A percentile compares a stretch with the other conserved stretches of the same genome.
Evolutionary conservation across 257 asterid genomes (phyloP).

Genomic region (Cynanchum wilfordii): DNA sequence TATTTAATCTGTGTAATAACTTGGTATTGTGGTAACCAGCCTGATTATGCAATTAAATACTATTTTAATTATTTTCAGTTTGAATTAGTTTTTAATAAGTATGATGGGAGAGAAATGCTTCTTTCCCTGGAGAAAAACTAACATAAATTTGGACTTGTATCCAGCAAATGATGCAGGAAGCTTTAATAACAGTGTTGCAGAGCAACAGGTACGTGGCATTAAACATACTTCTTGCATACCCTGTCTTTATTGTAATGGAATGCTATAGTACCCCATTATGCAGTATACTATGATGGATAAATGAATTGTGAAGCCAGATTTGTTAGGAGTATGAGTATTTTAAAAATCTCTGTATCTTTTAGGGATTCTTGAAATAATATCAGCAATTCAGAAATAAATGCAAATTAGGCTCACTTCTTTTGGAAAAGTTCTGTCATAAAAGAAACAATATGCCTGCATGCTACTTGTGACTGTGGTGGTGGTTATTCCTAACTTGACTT

Average conservation of each 20-base stretch:
- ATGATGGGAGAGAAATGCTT: background rate
- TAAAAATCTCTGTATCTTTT: background rate
- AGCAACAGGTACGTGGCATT: conserved; percentile 69
- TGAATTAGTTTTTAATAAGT: background rate
- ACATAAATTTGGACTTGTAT: conserved; percentile 14
- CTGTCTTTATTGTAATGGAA: background rate
- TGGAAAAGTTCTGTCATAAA: background rate
- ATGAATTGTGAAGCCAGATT: background rate
- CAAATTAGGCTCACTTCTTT: background rate
- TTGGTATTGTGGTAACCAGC: background rate
- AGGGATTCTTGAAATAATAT: background rate
- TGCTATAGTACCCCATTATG: background rate
- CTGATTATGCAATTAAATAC: background rate
- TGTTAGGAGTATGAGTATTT: background rate
- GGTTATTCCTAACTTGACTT: background rate
- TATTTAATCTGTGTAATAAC: background rate
- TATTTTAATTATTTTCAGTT: background rate
- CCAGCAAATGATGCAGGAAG: conserved; percentile 93
- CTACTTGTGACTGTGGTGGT: background rate
- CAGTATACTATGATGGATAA: background rate
- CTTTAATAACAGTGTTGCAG: conserved; percentile 95
- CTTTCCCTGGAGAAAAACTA: background rate
- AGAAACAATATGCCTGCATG: no score
- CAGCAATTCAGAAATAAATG: background rate
- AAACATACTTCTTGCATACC: conserved; percentile 10